Evolutionary conservation across 1,284 basidiomycete species (phyloP).

Genomic region (Farysia itapuensis): DNA sequence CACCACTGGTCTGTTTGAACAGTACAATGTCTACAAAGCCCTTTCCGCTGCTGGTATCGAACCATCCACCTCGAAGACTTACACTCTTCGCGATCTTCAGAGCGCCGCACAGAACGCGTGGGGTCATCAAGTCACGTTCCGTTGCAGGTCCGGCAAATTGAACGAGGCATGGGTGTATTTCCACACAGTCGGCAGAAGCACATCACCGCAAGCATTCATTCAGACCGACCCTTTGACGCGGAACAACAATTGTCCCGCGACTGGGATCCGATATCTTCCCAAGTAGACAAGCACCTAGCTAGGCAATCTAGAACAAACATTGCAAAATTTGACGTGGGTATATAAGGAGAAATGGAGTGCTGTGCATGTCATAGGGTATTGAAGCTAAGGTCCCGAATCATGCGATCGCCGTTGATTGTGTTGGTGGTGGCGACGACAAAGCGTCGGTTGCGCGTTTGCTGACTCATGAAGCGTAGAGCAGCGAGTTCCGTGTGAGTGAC

Average conservation of each 20-base stretch:
- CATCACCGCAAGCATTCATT: conserved; percentile 11
- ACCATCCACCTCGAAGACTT: conserved; percentile 8
- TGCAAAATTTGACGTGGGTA: too few species aligned
- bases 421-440: conserved; percentile 52
- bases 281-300: conserved; percentile 20
- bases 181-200: conserved; percentile 20
- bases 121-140: conserved; percentile 21
- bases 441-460: conserved; percentile 57
- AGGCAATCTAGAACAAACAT: background rate
- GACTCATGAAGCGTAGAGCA: conserved; percentile 84
- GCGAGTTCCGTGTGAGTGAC: conserved; percentile 97
- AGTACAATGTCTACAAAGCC: conserved; percentile 25
- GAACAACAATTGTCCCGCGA: conserved; percentile 24
- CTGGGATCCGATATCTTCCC: conserved; percentile 27
- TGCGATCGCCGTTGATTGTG: conserved; percentile 40
- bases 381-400: conserved; percentile 23
- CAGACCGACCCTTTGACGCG: conserved; percentile 12
- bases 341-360: too few species aligned
- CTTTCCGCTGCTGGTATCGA: conserved; percentile 17
- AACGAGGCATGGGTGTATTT: conserved; percentile 39
- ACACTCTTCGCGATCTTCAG: conserved; percentile 18
- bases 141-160: conserved; percentile 18
- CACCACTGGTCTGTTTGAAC: conserved; percentile 13
- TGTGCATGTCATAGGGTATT: conserved; percentile 2
- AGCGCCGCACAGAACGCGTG: conserved; percentile 6